Evolutionary conservation across 768 basidiomycete genomes (phyloP).

Genomic region (Psilocybe cyanescens): DNA sequence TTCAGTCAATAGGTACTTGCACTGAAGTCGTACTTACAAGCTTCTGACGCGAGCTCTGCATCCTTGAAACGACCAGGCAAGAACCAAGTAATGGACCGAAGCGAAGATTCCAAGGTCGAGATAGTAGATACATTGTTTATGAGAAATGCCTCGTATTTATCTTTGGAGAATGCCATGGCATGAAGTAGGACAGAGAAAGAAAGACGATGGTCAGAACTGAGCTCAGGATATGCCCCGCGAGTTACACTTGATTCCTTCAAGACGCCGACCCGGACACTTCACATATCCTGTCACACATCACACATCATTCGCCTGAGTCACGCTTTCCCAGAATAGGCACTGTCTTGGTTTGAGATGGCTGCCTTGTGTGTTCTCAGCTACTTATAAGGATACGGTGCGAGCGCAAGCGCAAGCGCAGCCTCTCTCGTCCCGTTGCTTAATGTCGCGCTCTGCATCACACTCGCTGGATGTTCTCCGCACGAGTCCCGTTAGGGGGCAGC

Average conservation of each 20-base stretch:
- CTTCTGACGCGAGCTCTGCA: slow-evolving; percentile 94
- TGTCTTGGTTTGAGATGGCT: slow-evolving; percentile 24
- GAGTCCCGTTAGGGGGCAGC: slow-evolving; percentile 75
- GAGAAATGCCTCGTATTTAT: slow-evolving; percentile 82
- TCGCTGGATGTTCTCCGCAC: slow-evolving; percentile 59
- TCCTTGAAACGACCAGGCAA: slow-evolving; percentile 97
- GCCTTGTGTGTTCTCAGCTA: slow-evolving; percentile 17
- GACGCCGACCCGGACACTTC: slow-evolving; percentile 22
- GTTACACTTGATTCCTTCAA: slow-evolving; percentile 20
- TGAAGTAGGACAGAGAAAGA: slow-evolving; percentile 13
- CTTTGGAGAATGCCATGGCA: slow-evolving; percentile 64
- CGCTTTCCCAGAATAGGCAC: slow-evolving; percentile 9
- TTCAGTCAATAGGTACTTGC: background rate
- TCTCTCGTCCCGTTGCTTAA: slow-evolving; percentile 20
- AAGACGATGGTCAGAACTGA: slow-evolving; percentile 7
- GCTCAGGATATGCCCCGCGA: slow-evolving; percentile 11
- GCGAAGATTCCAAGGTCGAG: slow-evolving; percentile 83
- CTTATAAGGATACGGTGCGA: slow-evolving; percentile 13
- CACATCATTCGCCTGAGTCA: slow-evolving; percentile 11
- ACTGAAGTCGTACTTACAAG: slow-evolving; percentile 62
- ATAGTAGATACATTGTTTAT: slow-evolving; percentile 86
- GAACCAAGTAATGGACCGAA: slow-evolving; percentile 94
- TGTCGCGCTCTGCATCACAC: slow-evolving; percentile 23
- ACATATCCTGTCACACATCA: slow-evolving; percentile 14
- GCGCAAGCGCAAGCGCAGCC: slow-evolving; percentile 7